Evolutionary conservation across 441 rosid genomes (phyloP), one percentile per base, ranked within the genome.

Genomic region (Manihot esculenta): DNA sequence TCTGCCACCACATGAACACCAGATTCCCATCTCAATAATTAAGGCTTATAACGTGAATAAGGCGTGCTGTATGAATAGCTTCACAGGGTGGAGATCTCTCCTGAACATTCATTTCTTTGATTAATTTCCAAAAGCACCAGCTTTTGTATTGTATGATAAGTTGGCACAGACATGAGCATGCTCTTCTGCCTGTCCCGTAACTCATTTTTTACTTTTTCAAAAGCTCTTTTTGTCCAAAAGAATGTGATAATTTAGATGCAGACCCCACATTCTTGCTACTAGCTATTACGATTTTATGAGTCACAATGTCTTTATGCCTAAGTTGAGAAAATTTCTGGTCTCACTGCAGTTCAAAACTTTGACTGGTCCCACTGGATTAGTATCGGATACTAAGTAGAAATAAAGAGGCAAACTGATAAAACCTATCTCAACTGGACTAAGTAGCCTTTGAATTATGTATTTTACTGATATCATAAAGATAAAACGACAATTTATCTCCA

Each of bases 181-280:
- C 80, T 66, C 68, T 30, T 62, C 64, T 48, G 84, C 82, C 74
- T 84, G 88, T 84, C 81, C 79, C 81, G 74, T 55, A 61, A 77
- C 74, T 73, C 65, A 74, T 73, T 75, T n/a, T 70, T 65, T 66
- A 68, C 81, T 78, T 83, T 72, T 79, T 63, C 38, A 55, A 76
- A 79, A 70, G 76, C 62, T 68, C 27, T 9, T 38, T 51, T 68
- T 64, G 33, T 72, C 64, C 61, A 20, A 70, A 76, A 78, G 66
- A 66, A 35, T 23, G 70, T 78, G 76, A 75, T 82, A 72, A 69
- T 79, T 80, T 69, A 48, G 53, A 45, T 35, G 38, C 62, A 58
- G 74, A 68, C 83, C 84, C 82, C 78, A 83, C 79, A 57, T 51
- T 50, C 2, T 9, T 65, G 18, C 50, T 30, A 26, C 58, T 33